These are phyloP conservation scores for Apiospora saccharicola DNA, from an alignment of 2,329 filamentous ascomycete genomes.

Conservation along the genomic window DNA sequence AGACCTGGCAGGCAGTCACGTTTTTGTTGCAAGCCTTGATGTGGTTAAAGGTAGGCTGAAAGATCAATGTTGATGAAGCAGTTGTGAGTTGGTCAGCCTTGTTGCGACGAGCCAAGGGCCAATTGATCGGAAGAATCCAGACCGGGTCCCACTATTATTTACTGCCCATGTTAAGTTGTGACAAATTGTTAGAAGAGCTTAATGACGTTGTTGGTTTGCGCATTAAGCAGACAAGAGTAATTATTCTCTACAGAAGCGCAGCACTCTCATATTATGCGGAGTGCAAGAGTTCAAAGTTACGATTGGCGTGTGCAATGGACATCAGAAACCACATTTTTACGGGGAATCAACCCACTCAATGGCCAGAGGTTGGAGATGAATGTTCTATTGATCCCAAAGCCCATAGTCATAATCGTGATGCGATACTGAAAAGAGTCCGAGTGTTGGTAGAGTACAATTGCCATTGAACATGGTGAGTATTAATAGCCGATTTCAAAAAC, in stretches of 20 bases:
- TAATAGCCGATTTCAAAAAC: neutral
- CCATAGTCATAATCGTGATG: neutral
- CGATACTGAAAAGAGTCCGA: neutral
- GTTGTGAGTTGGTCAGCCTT: neutral
- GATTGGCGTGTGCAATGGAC: neutral
- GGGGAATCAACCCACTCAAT: neutral
- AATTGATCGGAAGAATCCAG: constrained; percentile 17
- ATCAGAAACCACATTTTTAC: neutral
- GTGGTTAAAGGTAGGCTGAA: neutral
- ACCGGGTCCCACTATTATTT: constrained; percentile 1
- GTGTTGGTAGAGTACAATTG: constrained; percentile 2
- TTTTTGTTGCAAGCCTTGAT: neutral
- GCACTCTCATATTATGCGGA: neutral
- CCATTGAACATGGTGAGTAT: neutral
- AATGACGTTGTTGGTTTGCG: neutral
- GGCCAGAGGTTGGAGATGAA: neutral
- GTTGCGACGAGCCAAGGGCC: neutral
- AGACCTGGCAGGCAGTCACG: neutral
- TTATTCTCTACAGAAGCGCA: neutral
- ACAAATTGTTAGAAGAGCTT: constrained; percentile 1
- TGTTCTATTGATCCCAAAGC: constrained; percentile 3
- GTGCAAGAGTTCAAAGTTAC: neutral
- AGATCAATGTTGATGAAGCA: neutral
- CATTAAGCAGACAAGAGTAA: neutral
- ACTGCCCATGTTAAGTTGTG: neutral